Conservation (phyloP, 495 filamentous ascomycete species). For the Astrocystis sublimbata region DNA sequence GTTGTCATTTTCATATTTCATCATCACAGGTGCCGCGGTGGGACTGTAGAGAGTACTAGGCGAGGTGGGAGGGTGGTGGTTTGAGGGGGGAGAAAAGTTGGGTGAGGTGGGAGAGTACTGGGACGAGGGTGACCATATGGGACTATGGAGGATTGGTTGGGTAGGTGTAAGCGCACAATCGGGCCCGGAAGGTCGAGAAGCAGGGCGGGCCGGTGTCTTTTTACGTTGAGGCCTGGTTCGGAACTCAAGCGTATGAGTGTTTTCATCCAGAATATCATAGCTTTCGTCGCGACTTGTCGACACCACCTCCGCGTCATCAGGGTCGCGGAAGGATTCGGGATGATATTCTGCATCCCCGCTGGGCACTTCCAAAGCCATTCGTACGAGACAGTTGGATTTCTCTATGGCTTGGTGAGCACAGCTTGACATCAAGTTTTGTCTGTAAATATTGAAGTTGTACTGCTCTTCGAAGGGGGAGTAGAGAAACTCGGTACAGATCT, state of each 20-base stretch:
- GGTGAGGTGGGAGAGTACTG: neutral
- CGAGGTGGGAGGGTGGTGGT: neutral
- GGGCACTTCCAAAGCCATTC: constrained; percentile 32
- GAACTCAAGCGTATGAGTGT: too few species aligned
- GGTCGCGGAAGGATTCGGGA: neutral
- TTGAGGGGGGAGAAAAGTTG: neutral
- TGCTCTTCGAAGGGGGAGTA: constrained; percentile 26
- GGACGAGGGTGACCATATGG: neutral
- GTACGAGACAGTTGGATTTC: constrained; percentile 21
- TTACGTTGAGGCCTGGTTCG: neutral
- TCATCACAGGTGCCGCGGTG: too few species aligned
- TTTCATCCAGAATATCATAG: constrained; percentile 15
- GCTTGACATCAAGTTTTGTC: constrained; percentile 24
- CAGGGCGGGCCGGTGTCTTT: too few species aligned
- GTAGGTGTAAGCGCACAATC: neutral
- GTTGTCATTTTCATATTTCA: too few species aligned
- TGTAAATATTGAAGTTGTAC: constrained; percentile 24
- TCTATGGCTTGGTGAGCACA: constrained; percentile 31
- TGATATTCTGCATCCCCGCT: constrained; percentile 23
- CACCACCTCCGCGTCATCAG: neutral
- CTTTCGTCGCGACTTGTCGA: constrained; percentile 20
- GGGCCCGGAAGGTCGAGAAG: too few species aligned
- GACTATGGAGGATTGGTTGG: neutral
- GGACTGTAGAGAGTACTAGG: neutral
- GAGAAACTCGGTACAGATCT: constrained; percentile 11